phyloP scores from a whole-genome alignment of 2,329 filamentous ascomycete genomes.

The Cadophora sp. region DNA sequence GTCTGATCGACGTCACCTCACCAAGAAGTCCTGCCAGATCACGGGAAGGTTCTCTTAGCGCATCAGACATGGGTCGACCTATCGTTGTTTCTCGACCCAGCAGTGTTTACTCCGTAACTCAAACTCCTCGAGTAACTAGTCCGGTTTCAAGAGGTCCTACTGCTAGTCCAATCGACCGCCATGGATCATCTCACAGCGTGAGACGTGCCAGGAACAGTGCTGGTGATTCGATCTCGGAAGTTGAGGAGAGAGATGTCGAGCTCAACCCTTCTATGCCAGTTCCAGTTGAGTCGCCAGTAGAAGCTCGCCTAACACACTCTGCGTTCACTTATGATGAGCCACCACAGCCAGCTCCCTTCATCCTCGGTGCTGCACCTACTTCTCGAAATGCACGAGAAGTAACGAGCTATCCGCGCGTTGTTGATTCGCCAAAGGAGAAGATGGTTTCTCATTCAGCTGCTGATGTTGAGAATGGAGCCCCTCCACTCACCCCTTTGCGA shows the following conservation, averaged over 20 bases:
- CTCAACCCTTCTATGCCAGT: constrained; percentile 15
- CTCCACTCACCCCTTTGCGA: constrained; percentile 43
- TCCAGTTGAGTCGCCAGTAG: not conserved
- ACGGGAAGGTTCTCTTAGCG: constrained; percentile 33
- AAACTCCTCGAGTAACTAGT: constrained; percentile 36
- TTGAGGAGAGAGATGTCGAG: constrained; percentile 37
- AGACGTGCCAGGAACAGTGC: constrained; percentile 34
- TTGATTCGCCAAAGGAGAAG: not conserved
- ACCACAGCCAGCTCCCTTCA: constrained; percentile 31
- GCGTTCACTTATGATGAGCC: constrained; percentile 14
- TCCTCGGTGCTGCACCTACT: constrained; percentile 38
- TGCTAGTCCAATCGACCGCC: constrained; percentile 37
- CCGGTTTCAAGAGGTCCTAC: constrained; percentile 35
- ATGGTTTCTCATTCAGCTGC: constrained; percentile 6
- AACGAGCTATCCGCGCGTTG: not conserved
- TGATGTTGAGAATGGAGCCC: constrained; percentile 33
- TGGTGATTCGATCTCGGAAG: constrained; percentile 41
- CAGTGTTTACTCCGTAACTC: constrained; percentile 36
- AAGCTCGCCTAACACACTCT: not conserved
- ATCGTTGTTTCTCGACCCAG: constrained; percentile 31
- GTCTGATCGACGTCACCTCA: constrained; percentile 43
- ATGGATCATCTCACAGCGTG: constrained; percentile 35
- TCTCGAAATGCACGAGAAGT: constrained; percentile 28
- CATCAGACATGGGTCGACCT: constrained; percentile 31
- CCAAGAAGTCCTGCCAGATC: constrained; percentile 37